A percentile compares a stretch with the other conserved stretches of the same genome.
phyloP scores from a whole-genome alignment of 768 basidiomycete species.

The Cystobasidium tubakii region DNA sequence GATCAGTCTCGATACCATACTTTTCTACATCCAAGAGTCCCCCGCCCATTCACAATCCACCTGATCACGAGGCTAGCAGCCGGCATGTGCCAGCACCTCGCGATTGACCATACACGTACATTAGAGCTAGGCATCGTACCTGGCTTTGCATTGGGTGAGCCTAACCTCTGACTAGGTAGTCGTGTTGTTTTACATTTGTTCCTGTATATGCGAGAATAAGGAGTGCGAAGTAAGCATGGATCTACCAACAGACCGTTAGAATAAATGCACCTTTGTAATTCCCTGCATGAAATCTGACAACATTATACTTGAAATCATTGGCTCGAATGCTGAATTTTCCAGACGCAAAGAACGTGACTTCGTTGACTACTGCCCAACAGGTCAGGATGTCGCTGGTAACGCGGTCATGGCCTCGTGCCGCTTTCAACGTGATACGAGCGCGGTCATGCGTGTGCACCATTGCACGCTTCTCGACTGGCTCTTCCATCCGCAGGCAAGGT shows the following conservation, averaged over 20 bases:
- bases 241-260: too few species aligned
- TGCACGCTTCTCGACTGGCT: background rate
- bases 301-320: too few species aligned
- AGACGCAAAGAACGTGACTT: background rate
- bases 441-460: background rate
- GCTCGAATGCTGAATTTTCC: too few species aligned
- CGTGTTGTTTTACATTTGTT: background rate
- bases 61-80: conserved; percentile 34
- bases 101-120: background rate
- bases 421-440: background rate
- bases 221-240: background rate
- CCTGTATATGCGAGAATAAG: background rate
- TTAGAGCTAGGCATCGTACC: background rate
- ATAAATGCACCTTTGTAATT: too few species aligned
- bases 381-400: background rate
- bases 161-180: too few species aligned
- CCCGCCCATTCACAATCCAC: background rate
- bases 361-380: background rate
- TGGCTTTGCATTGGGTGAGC: too few species aligned
- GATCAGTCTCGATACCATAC: conserved; percentile 3
- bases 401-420: background rate
- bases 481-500: background rate
- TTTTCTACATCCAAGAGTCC: background rate
- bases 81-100: conserved; percentile 13
- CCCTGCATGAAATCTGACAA: too few species aligned